These are phyloP conservation scores for Alternaria postmessia DNA, from an alignment of 2,329 filamentous ascomycete species.

Conservation along the genomic window DNA sequence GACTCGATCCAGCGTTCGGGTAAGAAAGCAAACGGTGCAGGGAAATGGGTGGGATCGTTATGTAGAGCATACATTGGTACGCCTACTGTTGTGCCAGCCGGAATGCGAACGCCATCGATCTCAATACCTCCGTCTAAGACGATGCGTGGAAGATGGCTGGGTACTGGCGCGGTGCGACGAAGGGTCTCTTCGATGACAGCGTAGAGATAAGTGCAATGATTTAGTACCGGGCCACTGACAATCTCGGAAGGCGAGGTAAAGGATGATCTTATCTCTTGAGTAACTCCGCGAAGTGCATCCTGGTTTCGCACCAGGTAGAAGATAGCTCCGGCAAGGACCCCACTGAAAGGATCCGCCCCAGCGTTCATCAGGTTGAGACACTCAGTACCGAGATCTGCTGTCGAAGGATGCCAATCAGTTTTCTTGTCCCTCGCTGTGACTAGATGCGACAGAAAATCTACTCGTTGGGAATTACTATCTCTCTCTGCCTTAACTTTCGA, in stretches of 20 bases:
- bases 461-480: conserved; percentile 24
- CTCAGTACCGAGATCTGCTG: conserved; percentile 55
- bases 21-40: conserved; percentile 24
- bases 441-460: conserved; percentile 55
- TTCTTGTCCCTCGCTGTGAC: conserved; percentile 53
- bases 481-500: conserved; percentile 10
- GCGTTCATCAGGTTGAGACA: conserved; percentile 56
- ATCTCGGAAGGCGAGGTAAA: conserved; percentile 32
- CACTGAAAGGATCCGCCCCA: conserved; percentile 51
- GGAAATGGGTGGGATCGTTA: conserved; percentile 26
- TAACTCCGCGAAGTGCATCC: conserved; percentile 28
- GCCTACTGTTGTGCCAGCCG: conserved; percentile 33
- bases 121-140: conserved; percentile 36
- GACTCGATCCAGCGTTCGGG: conserved; percentile 36
- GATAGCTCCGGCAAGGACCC: conserved; percentile 41
- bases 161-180: conserved; percentile 37
- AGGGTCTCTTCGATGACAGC: conserved; percentile 47
- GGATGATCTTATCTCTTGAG: conserved; percentile 33
- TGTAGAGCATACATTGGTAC: conserved; percentile 36
- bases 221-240: conserved; percentile 25
- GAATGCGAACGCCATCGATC: conserved; percentile 32
- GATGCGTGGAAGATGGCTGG: conserved; percentile 36
- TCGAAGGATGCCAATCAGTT: conserved; percentile 47
- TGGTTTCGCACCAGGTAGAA: conserved; percentile 53
- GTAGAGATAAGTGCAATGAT: conserved; percentile 38